Evolutionary conservation across 805 yeast species (phyloP), one percentile per base, ranked within the genome.

Genomic region (Starmerella kuoi): DNA sequence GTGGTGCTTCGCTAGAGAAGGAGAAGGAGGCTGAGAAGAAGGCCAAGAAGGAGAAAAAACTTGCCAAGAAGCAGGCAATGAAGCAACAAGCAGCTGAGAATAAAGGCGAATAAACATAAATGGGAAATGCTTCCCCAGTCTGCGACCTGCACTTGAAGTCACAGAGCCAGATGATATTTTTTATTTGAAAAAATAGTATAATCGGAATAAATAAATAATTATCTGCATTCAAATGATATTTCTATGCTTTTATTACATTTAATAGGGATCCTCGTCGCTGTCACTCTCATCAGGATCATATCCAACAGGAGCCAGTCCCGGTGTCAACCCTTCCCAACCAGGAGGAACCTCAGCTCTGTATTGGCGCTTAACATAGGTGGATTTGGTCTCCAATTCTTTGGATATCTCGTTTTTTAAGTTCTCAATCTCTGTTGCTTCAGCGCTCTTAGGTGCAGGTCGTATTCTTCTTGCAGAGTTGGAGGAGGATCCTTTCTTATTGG

Each of bases 1-100:
- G 96, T 35, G 69, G 75, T 53, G 79, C 48, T 11, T 38, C 35
- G 22, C 33, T 43, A 11, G 38, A 41, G 26, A 32, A 41, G 30
- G 48, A 38, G 7, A 24, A 30, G 9, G 46, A 30, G 11, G 42
- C 36, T 5, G 42, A 36, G 32, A 45, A 41, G 40, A 32, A 38
- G 25, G 38, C 42, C 12, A 33, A 40, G 46, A 37, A 30, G 33
- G 44, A 45, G 26, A 38, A 46, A 34, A 44, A 43, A 41, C 35
- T 22, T 17, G 44, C 41, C 20, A 48, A 48, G 43, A 41, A 43
- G 32, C 38, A 41, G 27, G 47, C 46, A 11, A 40, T 31, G 44
- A 42, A 46, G 37, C 40, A 25, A 27, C 42, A 31, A 30, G 20
- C 37, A 9, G n/a, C n/a, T n/a, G n/a, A n/a, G n/a, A n/a, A n/a